A percentile compares a stretch with the other conserved stretches of the same genome.
These are phyloP conservation scores for Penicillium sumatraense DNA, from an alignment of 2,329 filamentous ascomycete genomes.

Conservation along the genomic window DNA sequence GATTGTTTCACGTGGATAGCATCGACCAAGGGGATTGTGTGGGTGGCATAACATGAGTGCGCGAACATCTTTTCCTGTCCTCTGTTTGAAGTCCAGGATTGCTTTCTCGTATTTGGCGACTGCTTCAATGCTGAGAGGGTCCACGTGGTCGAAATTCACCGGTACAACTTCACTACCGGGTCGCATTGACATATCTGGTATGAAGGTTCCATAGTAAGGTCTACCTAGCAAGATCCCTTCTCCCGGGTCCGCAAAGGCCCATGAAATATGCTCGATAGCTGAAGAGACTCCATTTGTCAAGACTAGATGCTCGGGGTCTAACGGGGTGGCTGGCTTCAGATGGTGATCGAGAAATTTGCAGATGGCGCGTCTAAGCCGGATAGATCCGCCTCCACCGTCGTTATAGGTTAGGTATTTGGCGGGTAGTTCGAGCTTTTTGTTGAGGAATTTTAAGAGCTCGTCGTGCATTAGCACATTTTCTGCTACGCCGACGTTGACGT, in stretches of 20 bases:
- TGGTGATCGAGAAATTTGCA: slow-evolving; percentile 39
- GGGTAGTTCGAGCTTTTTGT: slow-evolving; percentile 42
- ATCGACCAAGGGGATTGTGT: slow-evolving; percentile 58
- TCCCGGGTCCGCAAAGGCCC: slow-evolving; percentile 37
- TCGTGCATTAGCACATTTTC: slow-evolving; percentile 60
- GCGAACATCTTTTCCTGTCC: slow-evolving; percentile 45
- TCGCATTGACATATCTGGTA: slow-evolving; percentile 51
- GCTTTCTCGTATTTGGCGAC: slow-evolving; percentile 53
- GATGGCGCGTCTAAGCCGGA: slow-evolving; percentile 31
- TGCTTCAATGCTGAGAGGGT: slow-evolving; percentile 48
- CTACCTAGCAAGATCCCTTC: slow-evolving; percentile 42
- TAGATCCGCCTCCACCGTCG: slow-evolving; percentile 38
- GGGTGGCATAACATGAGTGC: slow-evolving; percentile 56
- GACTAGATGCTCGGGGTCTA: slow-evolving; percentile 34
- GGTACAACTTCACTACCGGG: slow-evolving; percentile 49
- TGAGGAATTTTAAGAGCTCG: slow-evolving; percentile 48
- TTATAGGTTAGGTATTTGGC: slow-evolving; percentile 43
- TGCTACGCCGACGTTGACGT: slow-evolving; percentile 57
- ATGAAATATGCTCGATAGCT: slow-evolving; percentile 41
- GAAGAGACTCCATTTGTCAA: slow-evolving; percentile 42
- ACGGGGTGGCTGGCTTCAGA: slow-evolving; percentile 30
- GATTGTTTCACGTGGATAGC: slow-evolving; percentile 49
- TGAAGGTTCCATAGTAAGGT: slow-evolving; percentile 54
- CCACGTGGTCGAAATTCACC: slow-evolving; percentile 50
- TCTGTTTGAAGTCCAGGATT: slow-evolving; percentile 40